Evolutionary conservation across 352 stramenopile genomes (phyloP), one percentile per base, ranked within the genome.

Genomic region (Phytophthora fragariae): DNA sequence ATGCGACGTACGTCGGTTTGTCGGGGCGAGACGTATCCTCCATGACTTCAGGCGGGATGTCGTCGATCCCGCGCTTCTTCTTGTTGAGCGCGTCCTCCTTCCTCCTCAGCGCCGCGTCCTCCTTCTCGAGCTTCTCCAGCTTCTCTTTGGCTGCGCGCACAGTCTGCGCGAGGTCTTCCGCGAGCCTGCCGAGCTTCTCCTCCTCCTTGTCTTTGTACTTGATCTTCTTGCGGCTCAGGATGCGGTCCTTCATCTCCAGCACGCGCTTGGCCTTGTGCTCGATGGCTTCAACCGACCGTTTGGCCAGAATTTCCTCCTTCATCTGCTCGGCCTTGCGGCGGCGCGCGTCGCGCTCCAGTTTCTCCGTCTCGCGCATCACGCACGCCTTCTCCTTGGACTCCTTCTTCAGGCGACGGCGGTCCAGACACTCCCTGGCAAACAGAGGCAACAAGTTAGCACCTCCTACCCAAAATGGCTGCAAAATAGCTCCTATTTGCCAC

Each of bases 121-220:
- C 90, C 62, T 97, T 97, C 72, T 97, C 90, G 1, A 97, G 73
- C 68, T 95, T 96, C 27, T 97, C 90, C 0, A 97, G 76, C 35
- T 90, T 89, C 44, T 97, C 90, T 60, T 96, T 97, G 1, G 86
- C 78, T 5, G 78, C 49, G 9, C 88, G 85, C 21, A 97, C 86
- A 0, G 87, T 94, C 64, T 93, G 81, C n/a, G 81, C 87, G 9
- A 95, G 77, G 61, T 95, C 81, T 58, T 97, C 90, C 0, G 90
- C 90, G 1, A 97, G 70, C 54, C 83, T 89, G 19, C 90, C 90
- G 17, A 97, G 78, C 49, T 89, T 97, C 54, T 97, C 90, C 49
- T 97, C 90, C 56, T 97, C 90, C 60, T 95, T 92, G 65, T 95
- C 90, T 73, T 95, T 95, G 74, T 95, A 97, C 75, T 94, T 94